Conservation (phyloP, 768 basidiomycete species). For the Pleurotus pulmonarius region DNA sequence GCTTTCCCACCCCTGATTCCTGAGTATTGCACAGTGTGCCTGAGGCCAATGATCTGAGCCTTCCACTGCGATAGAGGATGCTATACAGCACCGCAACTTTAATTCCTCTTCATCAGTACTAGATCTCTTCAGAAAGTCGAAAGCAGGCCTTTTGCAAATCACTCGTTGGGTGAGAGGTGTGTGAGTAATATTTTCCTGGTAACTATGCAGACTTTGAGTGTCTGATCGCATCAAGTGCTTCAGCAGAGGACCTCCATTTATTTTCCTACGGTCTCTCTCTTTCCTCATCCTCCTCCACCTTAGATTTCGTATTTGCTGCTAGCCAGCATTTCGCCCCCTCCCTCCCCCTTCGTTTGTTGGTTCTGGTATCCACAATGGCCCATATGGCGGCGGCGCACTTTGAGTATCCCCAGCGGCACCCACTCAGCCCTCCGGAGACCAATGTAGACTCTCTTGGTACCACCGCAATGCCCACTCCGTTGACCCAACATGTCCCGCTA, state of each 20-base stretch:
- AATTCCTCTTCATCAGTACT: too few species aligned
- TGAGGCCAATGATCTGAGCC: too few species aligned
- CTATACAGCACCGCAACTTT: too few species aligned
- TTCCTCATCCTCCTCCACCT: background rate
- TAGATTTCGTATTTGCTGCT: conserved; percentile 6
- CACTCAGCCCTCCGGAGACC: conserved; percentile 40
- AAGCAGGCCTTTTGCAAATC: too few species aligned
- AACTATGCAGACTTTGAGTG: too few species aligned
- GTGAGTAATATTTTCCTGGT: background rate
- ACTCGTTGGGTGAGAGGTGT: background rate
- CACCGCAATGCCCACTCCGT: conserved; percentile 8
- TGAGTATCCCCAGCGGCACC: conserved; percentile 33
- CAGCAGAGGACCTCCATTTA: conserved; percentile 7
- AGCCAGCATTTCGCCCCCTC: conserved; percentile 1
- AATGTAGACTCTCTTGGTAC: conserved; percentile 18
- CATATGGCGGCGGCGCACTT: conserved; percentile 34
- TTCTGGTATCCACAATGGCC: conserved; percentile 30
- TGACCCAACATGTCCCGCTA: background rate
- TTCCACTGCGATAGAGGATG: too few species aligned
- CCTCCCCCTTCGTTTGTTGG: conserved; percentile 10
- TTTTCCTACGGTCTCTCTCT: conserved; percentile 9
- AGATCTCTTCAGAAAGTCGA: too few species aligned
- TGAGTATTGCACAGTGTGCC: too few species aligned
- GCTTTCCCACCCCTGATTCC: too few species aligned
- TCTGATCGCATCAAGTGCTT: conserved; percentile 5